A percentile compares a stretch with the other conserved stretches of the same genome.
Evolutionary conservation across 768 basidiomycete genomes (phyloP).

Genomic region (Mycena metata): DNA sequence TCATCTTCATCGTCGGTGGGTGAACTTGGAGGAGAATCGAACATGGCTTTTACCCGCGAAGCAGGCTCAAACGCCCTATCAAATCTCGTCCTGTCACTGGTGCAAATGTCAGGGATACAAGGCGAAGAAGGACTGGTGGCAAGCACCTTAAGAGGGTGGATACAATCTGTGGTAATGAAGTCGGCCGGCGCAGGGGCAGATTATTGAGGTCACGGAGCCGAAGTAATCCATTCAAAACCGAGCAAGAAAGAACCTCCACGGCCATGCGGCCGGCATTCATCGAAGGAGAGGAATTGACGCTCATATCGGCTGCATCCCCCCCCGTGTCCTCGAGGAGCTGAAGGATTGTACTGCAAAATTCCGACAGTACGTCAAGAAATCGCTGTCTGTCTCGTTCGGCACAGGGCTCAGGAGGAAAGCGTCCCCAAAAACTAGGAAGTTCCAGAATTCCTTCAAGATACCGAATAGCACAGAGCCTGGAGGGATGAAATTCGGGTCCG

Average conservation of each 20-base stretch:
- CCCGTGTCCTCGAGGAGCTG: neutral
- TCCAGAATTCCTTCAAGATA: slow-evolving; percentile 24
- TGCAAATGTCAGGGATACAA: too few species aligned
- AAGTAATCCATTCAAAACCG: neutral
- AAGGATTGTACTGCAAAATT: neutral
- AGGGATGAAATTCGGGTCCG: neutral
- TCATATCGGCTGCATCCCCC: neutral
- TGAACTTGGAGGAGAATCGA: too few species aligned
- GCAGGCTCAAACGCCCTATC: too few species aligned
- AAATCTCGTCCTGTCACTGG: too few species aligned
- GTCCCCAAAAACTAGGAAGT: neutral
- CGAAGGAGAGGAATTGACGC: neutral
- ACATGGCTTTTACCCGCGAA: too few species aligned
- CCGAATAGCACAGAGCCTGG: slow-evolving; percentile 15
- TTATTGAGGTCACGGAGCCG: too few species aligned
- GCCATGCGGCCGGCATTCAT: neutral
- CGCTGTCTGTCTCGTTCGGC: neutral
- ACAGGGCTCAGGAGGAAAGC: too few species aligned
- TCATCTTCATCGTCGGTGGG: too few species aligned
- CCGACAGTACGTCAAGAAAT: neutral
- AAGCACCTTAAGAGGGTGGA: too few species aligned
- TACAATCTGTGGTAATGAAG: too few species aligned
- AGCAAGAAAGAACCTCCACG: slow-evolving; percentile 9
- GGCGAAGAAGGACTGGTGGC: too few species aligned
- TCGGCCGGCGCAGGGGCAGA: too few species aligned